These are phyloP conservation scores for Schizochytrium sp. DNA, from an alignment of 108 stramenopile species.

Conservation along the genomic window DNA sequence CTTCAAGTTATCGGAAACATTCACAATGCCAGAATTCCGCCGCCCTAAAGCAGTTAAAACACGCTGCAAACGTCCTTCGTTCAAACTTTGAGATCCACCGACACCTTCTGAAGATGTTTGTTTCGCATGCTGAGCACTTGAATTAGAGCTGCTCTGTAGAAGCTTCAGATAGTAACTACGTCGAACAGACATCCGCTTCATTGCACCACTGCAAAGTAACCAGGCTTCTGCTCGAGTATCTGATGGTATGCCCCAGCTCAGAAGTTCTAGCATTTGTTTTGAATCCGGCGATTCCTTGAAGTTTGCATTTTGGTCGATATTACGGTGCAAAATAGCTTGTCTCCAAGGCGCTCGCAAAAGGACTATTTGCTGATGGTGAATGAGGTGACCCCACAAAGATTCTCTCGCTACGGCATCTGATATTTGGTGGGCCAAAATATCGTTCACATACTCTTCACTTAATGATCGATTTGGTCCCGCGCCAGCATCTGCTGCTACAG, in stretches of 20 bases:
- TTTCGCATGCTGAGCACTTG: no score
- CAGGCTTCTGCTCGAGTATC: neutral
- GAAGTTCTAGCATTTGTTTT: neutral
- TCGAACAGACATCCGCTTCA: conserved; percentile 57
- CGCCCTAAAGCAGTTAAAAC: neutral
- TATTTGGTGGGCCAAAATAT: neutral
- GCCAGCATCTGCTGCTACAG: neutral
- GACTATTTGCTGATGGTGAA: neutral
- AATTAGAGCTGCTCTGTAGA: neutral
- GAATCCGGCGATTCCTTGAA: neutral
- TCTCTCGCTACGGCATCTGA: neutral
- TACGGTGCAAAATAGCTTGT: neutral
- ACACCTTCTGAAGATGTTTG: no score
- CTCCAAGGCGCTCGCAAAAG: conserved; percentile 48
- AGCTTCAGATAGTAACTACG: conserved; percentile 12
- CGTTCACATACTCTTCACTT: neutral
- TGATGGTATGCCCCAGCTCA: neutral
- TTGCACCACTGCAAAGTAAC: conserved; percentile 21
- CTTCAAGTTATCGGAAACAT: neutral
- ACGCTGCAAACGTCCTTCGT: neutral
- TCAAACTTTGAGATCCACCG: neutral
- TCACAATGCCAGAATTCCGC: conserved; percentile 10
- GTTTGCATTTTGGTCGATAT: neutral
- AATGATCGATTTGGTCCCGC: neutral
- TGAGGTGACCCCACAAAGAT: neutral